Base-by-base conservation (phyloP, 1,284 basidiomycete species). In the Macrocystidia cucumis region DNA sequence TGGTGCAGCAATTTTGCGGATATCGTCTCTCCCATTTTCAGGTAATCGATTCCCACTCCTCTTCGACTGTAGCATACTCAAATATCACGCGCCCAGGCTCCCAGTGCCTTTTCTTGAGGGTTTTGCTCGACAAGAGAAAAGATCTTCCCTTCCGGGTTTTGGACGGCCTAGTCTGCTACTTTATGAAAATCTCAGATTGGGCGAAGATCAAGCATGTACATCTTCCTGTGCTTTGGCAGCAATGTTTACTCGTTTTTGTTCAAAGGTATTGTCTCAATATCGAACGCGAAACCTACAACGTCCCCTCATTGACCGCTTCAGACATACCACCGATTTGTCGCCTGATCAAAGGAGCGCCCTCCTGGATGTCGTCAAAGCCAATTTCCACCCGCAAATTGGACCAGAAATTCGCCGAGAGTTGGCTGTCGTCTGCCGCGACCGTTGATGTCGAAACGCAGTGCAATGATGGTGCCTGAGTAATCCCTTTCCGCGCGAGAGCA, bases 61-160 rank as follows among this genome's bases (percentile, higher is more conserved):
- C n/a, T 23, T 6, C 9, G 12, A 1, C 12, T 14, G 5, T 21
- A 25, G 9, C n/a, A 4, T 13, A 13, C 5, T 26, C 4, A 11
- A 19, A 29, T n/a, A n/a, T n/a, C n/a, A n/a, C n/a, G n/a, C n/a
- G n/a, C n/a, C n/a, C 46, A 60, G 79, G 82, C 8, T 78, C 84
- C 0, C 84, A 76, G 44, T 80, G 78, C n/a, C 69, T 87, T 17
- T 84, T 87, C 59, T 84, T 89, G 53, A 77, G 85, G 17, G 74
- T 87, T 3, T 63, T 89, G 5, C 71, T 89, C 32, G 84, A 87
- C 61, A 89, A 89, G 57, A 87, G 87, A 59, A 82, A 87, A 52
- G 82, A 83, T 11, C 57, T 88, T 20, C 84, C 85, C 0, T 88
- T 81, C 69, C 85, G 87, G 56, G 82, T 86, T 12, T 73, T 87